Conservation (phyloP, 2,329 filamentous ascomycete genomes). For the Chaetomiaceae sp. region DNA sequence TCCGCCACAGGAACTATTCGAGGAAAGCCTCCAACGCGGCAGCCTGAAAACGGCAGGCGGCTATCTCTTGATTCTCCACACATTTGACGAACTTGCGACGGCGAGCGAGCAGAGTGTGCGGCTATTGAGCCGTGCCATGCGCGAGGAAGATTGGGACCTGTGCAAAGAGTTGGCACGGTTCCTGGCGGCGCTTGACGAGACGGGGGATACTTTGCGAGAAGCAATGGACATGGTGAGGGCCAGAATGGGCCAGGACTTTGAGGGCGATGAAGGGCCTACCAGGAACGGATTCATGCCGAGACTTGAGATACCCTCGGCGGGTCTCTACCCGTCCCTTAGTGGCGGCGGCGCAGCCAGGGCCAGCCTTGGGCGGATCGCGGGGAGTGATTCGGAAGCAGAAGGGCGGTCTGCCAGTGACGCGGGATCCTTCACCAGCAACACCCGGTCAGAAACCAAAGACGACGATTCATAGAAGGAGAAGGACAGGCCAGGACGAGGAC, state of each 20-base stretch:
- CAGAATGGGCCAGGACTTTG: constrained; percentile 31
- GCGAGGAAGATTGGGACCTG: constrained; percentile 87
- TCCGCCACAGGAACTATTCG: constrained; percentile 85
- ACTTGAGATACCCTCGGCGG: constrained; percentile 30
- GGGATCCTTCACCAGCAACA: constrained; percentile 21
- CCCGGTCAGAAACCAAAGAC: constrained; percentile 14
- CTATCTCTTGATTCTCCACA: constrained; percentile 92
- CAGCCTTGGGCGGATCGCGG: constrained; percentile 10
- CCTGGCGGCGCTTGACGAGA: constrained; percentile 84
- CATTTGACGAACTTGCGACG: constrained; percentile 63
- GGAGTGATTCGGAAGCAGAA: constrained; percentile 26
- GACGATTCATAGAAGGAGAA: constrained; percentile 4
- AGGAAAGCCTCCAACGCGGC: constrained; percentile 80
- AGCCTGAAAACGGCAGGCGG: constrained; percentile 92
- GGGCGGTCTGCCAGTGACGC: constrained; percentile 23
- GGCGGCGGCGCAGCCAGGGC: constrained; percentile 12
- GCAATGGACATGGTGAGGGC: constrained; percentile 61
- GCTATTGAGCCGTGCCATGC: constrained; percentile 73
- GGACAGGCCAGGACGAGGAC: too few relatives aligned
- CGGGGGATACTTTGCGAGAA: constrained; percentile 71
- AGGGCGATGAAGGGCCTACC: constrained; percentile 33
- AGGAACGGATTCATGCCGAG: constrained; percentile 26
- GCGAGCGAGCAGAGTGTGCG: constrained; percentile 75
- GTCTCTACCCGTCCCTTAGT: constrained; percentile 17
- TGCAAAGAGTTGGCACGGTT: constrained; percentile 96